These are phyloP conservation scores for Hirsutella minnesotensis DNA, from an alignment of 2,329 filamentous ascomycete species.

Conservation along the genomic window DNA sequence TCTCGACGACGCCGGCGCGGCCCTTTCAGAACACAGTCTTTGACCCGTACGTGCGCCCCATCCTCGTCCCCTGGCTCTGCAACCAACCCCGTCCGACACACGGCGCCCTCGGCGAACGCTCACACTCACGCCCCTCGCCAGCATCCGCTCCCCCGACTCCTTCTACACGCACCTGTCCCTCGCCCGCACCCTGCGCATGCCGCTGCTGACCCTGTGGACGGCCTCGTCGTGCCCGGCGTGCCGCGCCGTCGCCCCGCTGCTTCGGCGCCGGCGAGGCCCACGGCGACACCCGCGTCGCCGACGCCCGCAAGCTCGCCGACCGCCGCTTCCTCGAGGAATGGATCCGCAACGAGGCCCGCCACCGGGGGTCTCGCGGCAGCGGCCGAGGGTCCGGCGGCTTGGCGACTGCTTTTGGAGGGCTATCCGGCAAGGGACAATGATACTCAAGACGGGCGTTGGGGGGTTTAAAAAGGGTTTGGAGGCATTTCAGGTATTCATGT, in stretches of 20 bases:
- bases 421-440: slow-evolving; percentile 24
- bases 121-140: too few relatives aligned
- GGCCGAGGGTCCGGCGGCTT: slow-evolving; percentile 22
- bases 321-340: slow-evolving; percentile 39
- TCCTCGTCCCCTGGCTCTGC: too few relatives aligned
- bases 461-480: too few relatives aligned
- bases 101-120: too few relatives aligned
- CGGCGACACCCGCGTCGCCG: slow-evolving; percentile 33
- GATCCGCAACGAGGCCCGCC: slow-evolving; percentile 37
- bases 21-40: too few relatives aligned
- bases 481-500: too few relatives aligned
- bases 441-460: neutral
- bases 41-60: too few relatives aligned
- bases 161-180: slow-evolving; percentile 44
- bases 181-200: slow-evolving; percentile 38
- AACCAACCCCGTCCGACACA: too few relatives aligned
- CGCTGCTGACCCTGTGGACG: slow-evolving; percentile 50
- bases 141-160: slow-evolving; percentile 41
- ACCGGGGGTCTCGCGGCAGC: slow-evolving; percentile 31
- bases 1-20: too few relatives aligned
- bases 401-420: slow-evolving; percentile 22
- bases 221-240: slow-evolving; percentile 47
- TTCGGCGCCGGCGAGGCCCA: slow-evolving; percentile 45
- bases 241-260: slow-evolving; percentile 33
- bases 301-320: slow-evolving; percentile 36